Evolutionary conservation across 352 stramenopile genomes (phyloP).

Genomic region (Pythium aristosporum): DNA sequence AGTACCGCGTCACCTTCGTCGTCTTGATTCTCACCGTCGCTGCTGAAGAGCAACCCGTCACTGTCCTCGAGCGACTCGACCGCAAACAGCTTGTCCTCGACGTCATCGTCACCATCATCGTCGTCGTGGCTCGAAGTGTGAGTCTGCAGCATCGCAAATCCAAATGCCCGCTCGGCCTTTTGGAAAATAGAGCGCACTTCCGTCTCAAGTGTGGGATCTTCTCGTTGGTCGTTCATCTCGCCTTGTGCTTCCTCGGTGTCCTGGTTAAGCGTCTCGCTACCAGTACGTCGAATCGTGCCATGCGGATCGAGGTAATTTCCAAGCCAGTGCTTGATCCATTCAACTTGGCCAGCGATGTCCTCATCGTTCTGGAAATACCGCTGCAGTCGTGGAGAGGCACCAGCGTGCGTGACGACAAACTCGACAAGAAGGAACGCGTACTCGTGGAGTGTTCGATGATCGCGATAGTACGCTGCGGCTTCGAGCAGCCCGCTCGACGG

Average conservation of each 20-base stretch:
- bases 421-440: constrained; percentile 58
- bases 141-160: constrained; percentile 15
- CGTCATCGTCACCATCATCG: background rate
- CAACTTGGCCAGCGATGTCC: constrained; percentile 32
- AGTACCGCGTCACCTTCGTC: constrained; percentile 1
- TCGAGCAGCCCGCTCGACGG: constrained; percentile 53
- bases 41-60: constrained; percentile 20
- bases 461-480: constrained; percentile 61
- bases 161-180: constrained; percentile 27
- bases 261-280: background rate
- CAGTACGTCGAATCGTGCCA: constrained; percentile 3
- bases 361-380: constrained; percentile 38
- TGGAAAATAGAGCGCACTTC: constrained; percentile 23
- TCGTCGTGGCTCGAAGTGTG: background rate
- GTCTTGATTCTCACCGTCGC: constrained; percentile 26
- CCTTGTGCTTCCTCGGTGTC: background rate
- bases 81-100: constrained; percentile 8
- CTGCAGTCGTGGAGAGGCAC: constrained; percentile 33
- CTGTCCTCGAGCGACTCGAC: constrained; percentile 24
- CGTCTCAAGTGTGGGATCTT: constrained; percentile 12
- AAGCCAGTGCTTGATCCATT: constrained; percentile 57
- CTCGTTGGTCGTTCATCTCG: constrained; percentile 7
- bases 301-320: constrained; percentile 41
- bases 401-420: constrained; percentile 41
- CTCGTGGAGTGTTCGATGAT: constrained; percentile 40